These are phyloP conservation scores for Piper longum DNA, from an alignment of 164 flowering plant species.

Conservation along the genomic window DNA sequence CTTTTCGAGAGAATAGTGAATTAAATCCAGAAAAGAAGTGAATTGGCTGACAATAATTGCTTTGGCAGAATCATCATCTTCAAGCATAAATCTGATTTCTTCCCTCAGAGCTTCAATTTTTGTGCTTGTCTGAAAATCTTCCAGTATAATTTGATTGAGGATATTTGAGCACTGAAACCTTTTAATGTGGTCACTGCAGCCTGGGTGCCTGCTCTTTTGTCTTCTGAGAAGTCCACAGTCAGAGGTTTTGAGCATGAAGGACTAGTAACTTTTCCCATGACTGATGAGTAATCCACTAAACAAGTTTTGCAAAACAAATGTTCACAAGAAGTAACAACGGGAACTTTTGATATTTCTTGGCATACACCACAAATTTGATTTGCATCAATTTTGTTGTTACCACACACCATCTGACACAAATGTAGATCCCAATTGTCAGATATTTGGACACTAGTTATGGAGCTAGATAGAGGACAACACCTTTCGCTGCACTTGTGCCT, in stretches of 20 bases:
- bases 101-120: conserved; percentile 97
- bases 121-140: conserved; percentile 90
- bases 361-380: conserved; percentile 61
- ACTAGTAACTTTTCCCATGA: conserved; percentile 46
- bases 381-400: conserved; percentile 7
- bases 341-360: conserved; percentile 57
- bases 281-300: conserved; percentile 43
- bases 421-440: too few species aligned
- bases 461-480: too few species aligned
- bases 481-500: too few species aligned
- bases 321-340: conserved; percentile 65
- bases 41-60: conserved; percentile 96
- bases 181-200: conserved; percentile 31
- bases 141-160: conserved; percentile 52
- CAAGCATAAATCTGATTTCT: conserved; percentile 84
- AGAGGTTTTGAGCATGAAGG: conserved; percentile 69
- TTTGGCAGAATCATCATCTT: conserved; percentile 94
- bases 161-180: conserved; percentile 69
- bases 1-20: conserved; percentile 70
- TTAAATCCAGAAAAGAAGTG: conserved; percentile 94
- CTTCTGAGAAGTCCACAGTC: conserved; percentile 63
- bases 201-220: conserved; percentile 16
- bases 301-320: conserved; percentile 81
- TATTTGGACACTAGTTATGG: too few species aligned
- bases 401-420: too few species aligned